These are phyloP conservation scores for Flaveria linearis DNA, from an alignment of 129 eudicot species.

Conservation along the genomic window DNA sequence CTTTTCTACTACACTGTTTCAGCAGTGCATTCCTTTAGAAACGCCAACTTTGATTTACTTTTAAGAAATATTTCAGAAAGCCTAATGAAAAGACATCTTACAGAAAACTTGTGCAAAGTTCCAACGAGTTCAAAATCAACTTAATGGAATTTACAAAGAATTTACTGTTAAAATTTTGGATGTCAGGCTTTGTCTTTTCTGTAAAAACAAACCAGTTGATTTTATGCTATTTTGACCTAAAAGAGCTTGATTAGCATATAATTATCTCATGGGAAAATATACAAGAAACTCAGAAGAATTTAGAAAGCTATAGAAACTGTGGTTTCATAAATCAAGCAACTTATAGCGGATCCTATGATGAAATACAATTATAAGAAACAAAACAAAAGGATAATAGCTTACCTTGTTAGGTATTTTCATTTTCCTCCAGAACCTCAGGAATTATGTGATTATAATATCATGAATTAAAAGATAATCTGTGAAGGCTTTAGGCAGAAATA, in stretches of 20 bases:
- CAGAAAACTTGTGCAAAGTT: constrained; percentile 4
- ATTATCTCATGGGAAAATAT: constrained; percentile 6
- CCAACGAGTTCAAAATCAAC: constrained; percentile 1
- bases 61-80: background rate
- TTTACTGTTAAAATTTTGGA: background rate
- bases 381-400: background rate
- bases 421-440: background rate
- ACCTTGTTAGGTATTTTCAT: constrained; percentile 6
- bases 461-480: constrained; percentile 6
- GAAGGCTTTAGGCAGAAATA: background rate
- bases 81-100: background rate
- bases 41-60: constrained; percentile 5
- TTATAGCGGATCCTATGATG: background rate
- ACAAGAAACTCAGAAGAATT: background rate
- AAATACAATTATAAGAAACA: background rate
- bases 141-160: background rate
- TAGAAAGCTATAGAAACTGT: constrained; percentile 4
- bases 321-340: background rate
- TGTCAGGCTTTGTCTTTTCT: background rate
- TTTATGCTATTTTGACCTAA: background rate
- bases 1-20: background rate
- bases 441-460: background rate
- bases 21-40: constrained; percentile 20
- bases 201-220: background rate
- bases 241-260: constrained; percentile 16